These are phyloP conservation scores for Candida multigemmis DNA, from an alignment of 805 yeast species.

Conservation along the genomic window DNA sequence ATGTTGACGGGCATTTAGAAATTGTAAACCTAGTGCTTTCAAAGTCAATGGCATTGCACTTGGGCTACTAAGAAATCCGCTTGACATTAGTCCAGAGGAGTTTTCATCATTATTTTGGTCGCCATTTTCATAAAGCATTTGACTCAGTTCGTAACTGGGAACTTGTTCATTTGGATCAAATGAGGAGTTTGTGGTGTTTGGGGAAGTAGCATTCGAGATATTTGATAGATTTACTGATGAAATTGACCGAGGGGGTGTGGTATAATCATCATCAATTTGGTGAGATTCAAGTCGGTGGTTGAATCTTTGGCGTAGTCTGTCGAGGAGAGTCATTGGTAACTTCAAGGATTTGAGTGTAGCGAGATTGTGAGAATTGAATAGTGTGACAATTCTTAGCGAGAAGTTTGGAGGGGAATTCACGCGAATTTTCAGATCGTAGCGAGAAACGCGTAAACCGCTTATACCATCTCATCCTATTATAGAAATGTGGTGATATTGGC, in stretches of 20 bases:
- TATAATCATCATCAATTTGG: conserved; percentile 24
- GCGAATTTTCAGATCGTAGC: too few species aligned
- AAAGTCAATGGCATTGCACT: too few species aligned
- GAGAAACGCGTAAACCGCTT: too few species aligned
- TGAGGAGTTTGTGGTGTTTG: not conserved
- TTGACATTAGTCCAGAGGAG: not conserved
- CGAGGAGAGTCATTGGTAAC: conserved; percentile 13
- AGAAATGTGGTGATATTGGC: too few species aligned
- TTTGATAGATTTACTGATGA: conserved; percentile 4
- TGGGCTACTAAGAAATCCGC: too few species aligned
- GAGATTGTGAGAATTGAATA: too few species aligned
- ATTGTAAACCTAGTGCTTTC: conserved; percentile 58
- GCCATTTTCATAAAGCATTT: conserved; percentile 15
- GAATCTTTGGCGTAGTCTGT: conserved; percentile 15
- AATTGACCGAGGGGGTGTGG: conserved; percentile 8
- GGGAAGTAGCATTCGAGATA: conserved; percentile 1
- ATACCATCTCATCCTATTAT: too few species aligned
- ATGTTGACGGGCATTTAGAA: conserved; percentile 70
- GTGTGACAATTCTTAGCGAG: too few species aligned
- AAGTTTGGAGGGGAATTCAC: too few species aligned
- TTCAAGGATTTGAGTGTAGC: too few species aligned
- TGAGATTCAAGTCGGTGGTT: conserved; percentile 17
- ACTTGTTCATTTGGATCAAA: conserved; percentile 25
- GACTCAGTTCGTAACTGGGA: conserved; percentile 35
- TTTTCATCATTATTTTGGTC: not conserved